Evolutionary conservation across 768 basidiomycete genomes (phyloP).

Genomic region (Leccinum olivaceopallidum): DNA sequence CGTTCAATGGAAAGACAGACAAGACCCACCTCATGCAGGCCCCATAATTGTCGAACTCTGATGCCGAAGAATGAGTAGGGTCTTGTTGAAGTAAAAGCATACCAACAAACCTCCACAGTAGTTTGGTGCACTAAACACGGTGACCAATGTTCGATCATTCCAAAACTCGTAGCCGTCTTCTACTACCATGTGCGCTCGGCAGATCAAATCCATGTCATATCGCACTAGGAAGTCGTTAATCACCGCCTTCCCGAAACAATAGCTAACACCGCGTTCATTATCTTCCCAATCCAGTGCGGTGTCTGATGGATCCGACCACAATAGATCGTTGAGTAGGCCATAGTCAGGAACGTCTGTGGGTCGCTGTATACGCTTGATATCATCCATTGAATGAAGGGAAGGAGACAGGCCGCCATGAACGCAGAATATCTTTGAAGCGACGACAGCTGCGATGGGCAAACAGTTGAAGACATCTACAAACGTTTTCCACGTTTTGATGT

Average conservation of each 20-base stretch:
- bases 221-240: slow-evolving; percentile 94
- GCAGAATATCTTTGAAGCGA: slow-evolving; percentile 99
- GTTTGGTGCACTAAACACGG: slow-evolving; percentile 98
- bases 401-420: slow-evolving; percentile 96
- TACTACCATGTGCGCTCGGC: slow-evolving; percentile 99
- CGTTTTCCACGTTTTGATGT: too few relatives aligned
- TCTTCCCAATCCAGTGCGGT: slow-evolving; percentile 99
- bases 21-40: slow-evolving; percentile 83
- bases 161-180: slow-evolving; percentile 99
- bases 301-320: slow-evolving; percentile 99
- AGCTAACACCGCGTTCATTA: slow-evolving; percentile 98
- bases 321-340: slow-evolving; percentile 92
- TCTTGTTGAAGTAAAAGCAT: slow-evolving; percentile 1
- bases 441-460: slow-evolving; percentile 96
- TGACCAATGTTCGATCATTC: slow-evolving; percentile 98
- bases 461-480: slow-evolving; percentile 91
- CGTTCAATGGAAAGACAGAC: neutral
- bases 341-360: slow-evolving; percentile 99
- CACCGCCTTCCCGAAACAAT: slow-evolving; percentile 97
- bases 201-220: slow-evolving; percentile 99
- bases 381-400: slow-evolving; percentile 93
- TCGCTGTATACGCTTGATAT: slow-evolving; percentile 96
- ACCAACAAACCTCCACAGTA: slow-evolving; percentile 86
- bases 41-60: slow-evolving; percentile 94
- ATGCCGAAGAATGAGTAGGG: slow-evolving; percentile 19